A percentile compares a stretch with the other conserved stretches of the same genome.
phyloP scores from a whole-genome alignment of 345 rosid species.

The Turnera subulata region DNA sequence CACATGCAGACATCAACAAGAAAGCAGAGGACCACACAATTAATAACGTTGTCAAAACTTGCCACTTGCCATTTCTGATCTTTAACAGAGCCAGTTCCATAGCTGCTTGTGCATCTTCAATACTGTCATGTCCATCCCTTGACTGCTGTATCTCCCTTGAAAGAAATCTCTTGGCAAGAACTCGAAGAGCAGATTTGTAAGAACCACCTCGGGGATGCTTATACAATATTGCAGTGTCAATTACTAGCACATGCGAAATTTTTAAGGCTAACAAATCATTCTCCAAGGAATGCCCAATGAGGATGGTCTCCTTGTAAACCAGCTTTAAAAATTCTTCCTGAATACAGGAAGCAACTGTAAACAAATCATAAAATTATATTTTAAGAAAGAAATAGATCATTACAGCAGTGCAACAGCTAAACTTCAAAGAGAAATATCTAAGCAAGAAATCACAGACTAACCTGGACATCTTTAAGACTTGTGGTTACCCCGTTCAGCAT shows the following conservation, averaged over 20 bases:
- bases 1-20: constrained; percentile 1
- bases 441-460: constrained; percentile 16
- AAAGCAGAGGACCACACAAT: constrained; percentile 1
- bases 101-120: constrained; percentile 90
- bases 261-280: constrained; percentile 83
- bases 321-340: constrained; percentile 80
- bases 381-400: background rate
- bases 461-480: constrained; percentile 83
- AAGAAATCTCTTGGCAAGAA: constrained; percentile 77
- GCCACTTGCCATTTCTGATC: constrained; percentile 65
- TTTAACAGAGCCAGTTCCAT: constrained; percentile 84
- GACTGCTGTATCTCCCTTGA: constrained; percentile 78
- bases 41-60: constrained; percentile 1
- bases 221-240: constrained; percentile 89
- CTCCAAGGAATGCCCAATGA: constrained; percentile 96
- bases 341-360: constrained; percentile 32
- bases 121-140: constrained; percentile 78
- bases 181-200: constrained; percentile 74
- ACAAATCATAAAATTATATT: constrained; percentile 13
- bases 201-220: constrained; percentile 75
- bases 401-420: constrained; percentile 7
- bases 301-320: constrained; percentile 76
- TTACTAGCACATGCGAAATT: constrained; percentile 76
- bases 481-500: constrained; percentile 82
- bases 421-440: background rate